These are phyloP conservation scores for Novakomyces olei DNA, from an alignment of 805 yeast species.

Conservation along the genomic window DNA sequence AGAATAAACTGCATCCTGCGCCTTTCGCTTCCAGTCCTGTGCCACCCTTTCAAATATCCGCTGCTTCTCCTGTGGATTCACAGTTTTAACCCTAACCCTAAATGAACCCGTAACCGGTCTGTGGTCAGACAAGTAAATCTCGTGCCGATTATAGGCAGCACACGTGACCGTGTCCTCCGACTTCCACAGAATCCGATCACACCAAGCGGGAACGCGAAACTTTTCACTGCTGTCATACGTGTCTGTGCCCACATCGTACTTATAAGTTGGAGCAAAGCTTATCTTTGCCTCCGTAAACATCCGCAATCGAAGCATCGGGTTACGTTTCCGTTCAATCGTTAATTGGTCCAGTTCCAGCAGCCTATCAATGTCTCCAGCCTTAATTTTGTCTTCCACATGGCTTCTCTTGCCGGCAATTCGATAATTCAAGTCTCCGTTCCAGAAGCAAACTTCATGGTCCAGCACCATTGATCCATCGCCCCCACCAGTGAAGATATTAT, in stretches of 20 bases:
- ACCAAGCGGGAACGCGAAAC: conserved; percentile 91
- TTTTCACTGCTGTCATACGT: conserved; percentile 77
- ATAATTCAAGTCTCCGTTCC: conserved; percentile 90
- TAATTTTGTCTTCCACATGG: conserved; percentile 41
- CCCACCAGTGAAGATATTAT: conserved; percentile 15
- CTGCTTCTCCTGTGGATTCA: conserved; percentile 22
- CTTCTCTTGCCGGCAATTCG: conserved; percentile 44
- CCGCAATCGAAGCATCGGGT: conserved; percentile 36
- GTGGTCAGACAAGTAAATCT: conserved; percentile 61
- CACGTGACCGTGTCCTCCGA: conserved; percentile 30
- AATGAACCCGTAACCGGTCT: conserved; percentile 68
- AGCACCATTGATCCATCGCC: conserved; percentile 29
- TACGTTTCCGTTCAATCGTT: conserved; percentile 54
- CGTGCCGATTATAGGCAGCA: conserved; percentile 34
- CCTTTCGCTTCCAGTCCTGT: too few species aligned
- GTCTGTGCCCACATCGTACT: conserved; percentile 70
- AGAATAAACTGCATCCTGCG: too few species aligned
- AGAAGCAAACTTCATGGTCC: conserved; percentile 65
- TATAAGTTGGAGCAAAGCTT: conserved; percentile 75
- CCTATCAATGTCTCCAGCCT: conserved; percentile 24
- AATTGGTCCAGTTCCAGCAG: conserved; percentile 61
- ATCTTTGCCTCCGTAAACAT: conserved; percentile 65
- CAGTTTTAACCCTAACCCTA: conserved; percentile 36
- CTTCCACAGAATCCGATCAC: conserved; percentile 63
- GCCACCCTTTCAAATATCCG: too few species aligned